These are phyloP conservation scores for Spirogloea muscicola DNA, from an alignment of 139 green algal genomes.

Conservation along the genomic window DNA sequence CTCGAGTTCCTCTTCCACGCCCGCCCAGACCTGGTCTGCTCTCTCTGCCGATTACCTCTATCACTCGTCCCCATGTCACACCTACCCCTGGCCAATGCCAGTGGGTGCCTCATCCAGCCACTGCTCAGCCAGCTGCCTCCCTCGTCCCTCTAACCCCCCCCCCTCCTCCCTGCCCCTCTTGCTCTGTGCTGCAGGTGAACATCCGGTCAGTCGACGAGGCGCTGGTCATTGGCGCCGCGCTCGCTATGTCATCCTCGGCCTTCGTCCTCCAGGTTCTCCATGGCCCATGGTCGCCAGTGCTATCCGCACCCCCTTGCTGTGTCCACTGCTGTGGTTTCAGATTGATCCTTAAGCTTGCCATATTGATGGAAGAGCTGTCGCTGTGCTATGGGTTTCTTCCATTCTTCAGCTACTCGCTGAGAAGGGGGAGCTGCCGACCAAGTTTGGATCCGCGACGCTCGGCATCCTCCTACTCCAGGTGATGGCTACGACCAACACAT, in stretches of 20 bases:
- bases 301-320: not conserved
- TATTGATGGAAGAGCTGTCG: too few species aligned
- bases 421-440: slow-evolving; percentile 72
- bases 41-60: too few species aligned
- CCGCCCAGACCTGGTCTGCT: slow-evolving; percentile 57
- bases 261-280: slow-evolving; percentile 94
- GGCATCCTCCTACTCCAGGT: slow-evolving; percentile 95
- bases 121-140: too few species aligned
- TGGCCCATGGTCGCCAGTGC: not conserved
- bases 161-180: too few species aligned
- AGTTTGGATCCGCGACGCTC: slow-evolving; percentile 85
- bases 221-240: slow-evolving; percentile 89
- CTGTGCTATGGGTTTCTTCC: not conserved
- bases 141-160: too few species aligned
- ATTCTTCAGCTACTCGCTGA: slow-evolving; percentile 80
- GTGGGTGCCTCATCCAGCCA: too few species aligned
- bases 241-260: slow-evolving; percentile 94
- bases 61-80: too few species aligned
- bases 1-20: slow-evolving; percentile 64
- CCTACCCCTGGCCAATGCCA: too few species aligned
- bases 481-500: too few species aligned
- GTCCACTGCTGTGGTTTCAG: not conserved
- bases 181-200: too few species aligned
- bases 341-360: not conserved
- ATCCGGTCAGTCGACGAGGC: slow-evolving; percentile 64